Evolutionary conservation across 305 asterid genomes (phyloP), one percentile per base, ranked within the genome.

Genomic region (Plantago rigida): DNA sequence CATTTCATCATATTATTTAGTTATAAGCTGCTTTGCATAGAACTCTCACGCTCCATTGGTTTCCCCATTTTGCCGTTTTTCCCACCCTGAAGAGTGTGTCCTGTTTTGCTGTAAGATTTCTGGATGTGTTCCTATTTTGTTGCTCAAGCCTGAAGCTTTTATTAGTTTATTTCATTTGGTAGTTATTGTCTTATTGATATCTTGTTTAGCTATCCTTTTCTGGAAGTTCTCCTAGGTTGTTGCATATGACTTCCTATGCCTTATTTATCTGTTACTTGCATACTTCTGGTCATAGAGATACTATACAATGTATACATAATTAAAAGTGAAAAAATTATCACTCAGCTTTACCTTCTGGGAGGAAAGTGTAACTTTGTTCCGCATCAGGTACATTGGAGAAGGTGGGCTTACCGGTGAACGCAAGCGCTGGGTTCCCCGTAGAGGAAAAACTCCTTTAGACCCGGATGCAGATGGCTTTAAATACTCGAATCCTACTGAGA

Each of bases 331-430:
- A 47, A 53, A 42, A 22, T 11, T 39, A 29, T 34, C 13, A 55
- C 65, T 65, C 44, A 51, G 9, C 41, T 39, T 67, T 65, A 19
- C 49, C 44, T 65, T 69, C 49, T 57, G 44, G 3, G 39, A 69
- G 60, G 61, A 34, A 44, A 75, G 60, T 58, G 68, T 73, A 65
- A 78, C 63, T 69, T 76, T 73, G 69, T 65, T 59, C 60, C 68
- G 34, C 69, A 69, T 73, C 84, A 91, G 97, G 91, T 92, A 88
- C 71, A 66, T 86, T 70, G 91, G 78, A 45, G 99, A 92, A 78
- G 99, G 99, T 67, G 99, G 99, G 69, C 97, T 92, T 55, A 88
- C 97, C 9, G 99, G 99, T 76, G 95, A 84, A 42, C 93, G 99
- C 70, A 92, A 86, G 71, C 75, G 99, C 69, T 92, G 97, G 97